Base-by-base conservation (phyloP, 768 basidiomycete genomes). In the Boletus vinaceobasis region DNA sequence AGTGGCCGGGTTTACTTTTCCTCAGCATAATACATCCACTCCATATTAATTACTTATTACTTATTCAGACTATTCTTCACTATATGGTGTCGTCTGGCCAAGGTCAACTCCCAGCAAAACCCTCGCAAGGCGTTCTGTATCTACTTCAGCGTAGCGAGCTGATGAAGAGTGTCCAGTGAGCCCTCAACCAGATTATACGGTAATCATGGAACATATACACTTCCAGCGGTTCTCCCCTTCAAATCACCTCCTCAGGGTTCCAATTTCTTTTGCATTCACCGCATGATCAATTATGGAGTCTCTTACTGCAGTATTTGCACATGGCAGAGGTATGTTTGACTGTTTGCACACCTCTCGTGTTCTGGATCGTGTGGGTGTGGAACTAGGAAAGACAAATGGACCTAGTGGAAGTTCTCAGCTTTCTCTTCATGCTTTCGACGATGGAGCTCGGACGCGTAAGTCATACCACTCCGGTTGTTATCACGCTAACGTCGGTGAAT, bases 81-180 rank as follows among this genome's bases (percentile, higher is more conserved):
- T 98, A 91, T 67, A 97, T 99, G 94, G 97, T 99, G 4, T 94
- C 92, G 9, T 96, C 90, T 32, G 90, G 86, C 13, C 84, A 83
- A 29, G 90, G 85, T n/a, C 83, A 89, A 66, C 75, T 80, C 36
- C 83, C 88, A 26, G 74, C 85, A 8, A 84, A 82, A 66, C 93
- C 94, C 7, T 90, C 90, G 1, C 83, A 85, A 57, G 89, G 86
- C 19, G 94, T 98, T 14, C 75, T 96, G 9, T 88, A 84, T 65
- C 79, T 98, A 7, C 77, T 99, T 2, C 79, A 90, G 63, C 77
- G 86, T 38, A 93, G 92, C 67, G 89, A 88, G 17, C 77, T 99
- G 53, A 98, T 98, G 97, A 77, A 80, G 10, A 82, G 71, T 40
- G 73, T 79, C 48, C 80, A 85, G 90, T 91, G 61, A 67, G 83